Percentiles rank a stretch among this genome's conserved stretches.
Conservation (phyloP, 2,329 filamentous ascomycete species). For the Alternaria dauci region DNA sequence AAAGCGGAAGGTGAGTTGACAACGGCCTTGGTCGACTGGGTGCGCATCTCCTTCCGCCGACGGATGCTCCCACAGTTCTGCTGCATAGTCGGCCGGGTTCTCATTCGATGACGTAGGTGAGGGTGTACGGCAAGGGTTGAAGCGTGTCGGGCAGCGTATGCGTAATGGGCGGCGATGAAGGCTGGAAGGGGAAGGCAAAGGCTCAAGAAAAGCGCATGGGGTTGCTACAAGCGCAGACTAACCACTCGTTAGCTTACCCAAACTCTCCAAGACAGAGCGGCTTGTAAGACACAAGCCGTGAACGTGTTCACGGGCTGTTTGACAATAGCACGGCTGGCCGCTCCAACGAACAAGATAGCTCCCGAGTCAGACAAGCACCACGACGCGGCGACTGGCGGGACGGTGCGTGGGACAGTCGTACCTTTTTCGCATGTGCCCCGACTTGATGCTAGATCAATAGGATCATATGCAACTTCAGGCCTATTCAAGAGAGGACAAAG, state of each 20-base stretch:
- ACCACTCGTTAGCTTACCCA: constrained; percentile 48
- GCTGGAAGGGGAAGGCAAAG: constrained; percentile 39
- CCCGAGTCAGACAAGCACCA: constrained; percentile 47
- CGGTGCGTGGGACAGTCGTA: constrained; percentile 38
- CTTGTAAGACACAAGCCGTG: constrained; percentile 51
- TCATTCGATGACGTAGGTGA: constrained; percentile 35
- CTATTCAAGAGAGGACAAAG: constrained; percentile 46
- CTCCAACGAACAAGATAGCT: constrained; percentile 42
- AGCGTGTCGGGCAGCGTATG: constrained; percentile 22
- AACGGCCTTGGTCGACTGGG: constrained; percentile 41
- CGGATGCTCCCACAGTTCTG: constrained; percentile 31
- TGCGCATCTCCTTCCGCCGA: constrained; percentile 39
- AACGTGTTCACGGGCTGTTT: constrained; percentile 51
- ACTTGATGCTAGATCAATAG: constrained; percentile 27
- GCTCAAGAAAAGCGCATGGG: constrained; percentile 37
- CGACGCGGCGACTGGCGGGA: constrained; percentile 30
- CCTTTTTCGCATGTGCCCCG: constrained; percentile 46
- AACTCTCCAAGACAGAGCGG: constrained; percentile 48
- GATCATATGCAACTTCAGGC: constrained; percentile 36
- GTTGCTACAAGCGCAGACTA: constrained; percentile 47
- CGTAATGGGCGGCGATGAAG: constrained; percentile 36
- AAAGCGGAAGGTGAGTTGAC: constrained; percentile 37
- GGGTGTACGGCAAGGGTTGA: constrained; percentile 22
- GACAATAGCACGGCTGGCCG: constrained; percentile 40
- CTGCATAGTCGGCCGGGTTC: constrained; percentile 30